A percentile compares a stretch with the other conserved stretches of the same genome.
Evolutionary conservation across 192 early-diverging fungal species (phyloP).

Genomic region (Umbelopsis isabellina): DNA sequence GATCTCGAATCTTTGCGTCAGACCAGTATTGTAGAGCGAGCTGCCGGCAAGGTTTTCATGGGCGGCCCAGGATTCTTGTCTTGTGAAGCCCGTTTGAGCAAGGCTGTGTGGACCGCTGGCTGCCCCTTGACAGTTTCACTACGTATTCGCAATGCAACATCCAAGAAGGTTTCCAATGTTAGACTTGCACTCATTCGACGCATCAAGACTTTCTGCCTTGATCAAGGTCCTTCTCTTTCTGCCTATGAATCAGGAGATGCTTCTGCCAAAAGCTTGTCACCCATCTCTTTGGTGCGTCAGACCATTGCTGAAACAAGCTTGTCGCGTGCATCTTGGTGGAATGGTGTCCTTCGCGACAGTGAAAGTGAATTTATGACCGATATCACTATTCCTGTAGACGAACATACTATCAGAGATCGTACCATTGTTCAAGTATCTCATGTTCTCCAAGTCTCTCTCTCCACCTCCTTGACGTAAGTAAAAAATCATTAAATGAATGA

Average conservation of each 20-base stretch:
- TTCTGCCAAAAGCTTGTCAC: background rate
- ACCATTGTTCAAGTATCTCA: constrained; percentile 14
- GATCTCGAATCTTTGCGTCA: constrained; percentile 2
- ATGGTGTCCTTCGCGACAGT: background rate
- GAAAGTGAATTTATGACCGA: constrained; percentile 16
- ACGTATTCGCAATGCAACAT: constrained; percentile 15
- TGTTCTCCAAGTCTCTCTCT: constrained; percentile 3
- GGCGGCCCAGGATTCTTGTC: background rate
- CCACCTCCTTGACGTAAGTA: constrained; percentile 10
- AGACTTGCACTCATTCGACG: constrained; percentile 1
- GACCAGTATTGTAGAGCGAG: constrained; percentile 5
- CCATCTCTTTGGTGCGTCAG: constrained; percentile 7
- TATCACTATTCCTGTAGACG: background rate
- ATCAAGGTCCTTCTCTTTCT: background rate
- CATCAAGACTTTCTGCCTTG: constrained; percentile 8
- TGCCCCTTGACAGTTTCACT: background rate
- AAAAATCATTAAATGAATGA: background rate
- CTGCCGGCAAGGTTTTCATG: constrained; percentile 3
- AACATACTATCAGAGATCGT: constrained; percentile 4
- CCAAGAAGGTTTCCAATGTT: constrained; percentile 13
- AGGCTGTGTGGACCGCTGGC: constrained; percentile 13
- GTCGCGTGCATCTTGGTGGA: constrained; percentile 6
- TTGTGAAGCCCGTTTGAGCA: constrained; percentile 7
- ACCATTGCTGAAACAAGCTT: constrained; percentile 1
- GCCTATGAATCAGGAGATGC: background rate